phyloP scores from a whole-genome alignment of 2,329 filamentous ascomycete genomes.

The Talaromyces sp. region DNA sequence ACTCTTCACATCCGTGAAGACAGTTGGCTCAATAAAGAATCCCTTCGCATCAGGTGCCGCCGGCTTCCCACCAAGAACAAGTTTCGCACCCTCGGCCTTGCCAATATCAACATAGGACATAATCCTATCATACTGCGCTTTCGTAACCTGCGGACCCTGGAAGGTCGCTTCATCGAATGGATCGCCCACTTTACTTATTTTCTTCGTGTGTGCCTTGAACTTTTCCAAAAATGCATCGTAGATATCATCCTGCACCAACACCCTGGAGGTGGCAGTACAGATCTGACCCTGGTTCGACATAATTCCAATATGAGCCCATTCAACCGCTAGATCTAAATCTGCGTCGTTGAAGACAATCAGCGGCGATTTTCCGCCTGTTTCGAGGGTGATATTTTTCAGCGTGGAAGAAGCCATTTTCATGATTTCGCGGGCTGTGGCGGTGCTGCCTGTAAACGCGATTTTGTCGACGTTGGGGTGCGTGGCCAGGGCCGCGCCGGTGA shows the following conservation, averaged over 20 bases:
- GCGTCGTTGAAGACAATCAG: slow-evolving; percentile 57
- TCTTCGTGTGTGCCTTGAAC: slow-evolving; percentile 35
- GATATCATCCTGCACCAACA: slow-evolving; percentile 55
- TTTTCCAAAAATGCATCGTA: slow-evolving; percentile 42
- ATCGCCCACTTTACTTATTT: slow-evolving; percentile 39
- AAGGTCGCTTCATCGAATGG: slow-evolving; percentile 41
- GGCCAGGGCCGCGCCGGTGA: slow-evolving; percentile 65
- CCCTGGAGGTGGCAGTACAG: slow-evolving; percentile 57
- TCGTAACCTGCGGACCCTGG: slow-evolving; percentile 46
- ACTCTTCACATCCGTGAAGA: slow-evolving; percentile 35
- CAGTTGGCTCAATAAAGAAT: slow-evolving; percentile 40
- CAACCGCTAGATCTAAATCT: slow-evolving; percentile 54
- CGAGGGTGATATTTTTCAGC: slow-evolving; percentile 60
- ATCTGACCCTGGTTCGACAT: slow-evolving; percentile 60
- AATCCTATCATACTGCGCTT: slow-evolving; percentile 44
- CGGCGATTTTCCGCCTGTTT: slow-evolving; percentile 59
- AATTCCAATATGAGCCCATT: slow-evolving; percentile 49
- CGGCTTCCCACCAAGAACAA: slow-evolving; percentile 36
- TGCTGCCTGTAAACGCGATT: slow-evolving; percentile 75
- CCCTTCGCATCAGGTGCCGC: slow-evolving; percentile 30
- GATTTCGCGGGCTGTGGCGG: slow-evolving; percentile 66
- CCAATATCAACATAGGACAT: slow-evolving; percentile 43
- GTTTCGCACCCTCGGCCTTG: slow-evolving; percentile 39
- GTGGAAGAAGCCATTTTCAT: slow-evolving; percentile 70
- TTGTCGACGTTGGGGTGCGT: slow-evolving; percentile 69